Evolutionary conservation across 2,329 filamentous ascomycete species (phyloP).

Genomic region (Colletotrichum viniferum): DNA sequence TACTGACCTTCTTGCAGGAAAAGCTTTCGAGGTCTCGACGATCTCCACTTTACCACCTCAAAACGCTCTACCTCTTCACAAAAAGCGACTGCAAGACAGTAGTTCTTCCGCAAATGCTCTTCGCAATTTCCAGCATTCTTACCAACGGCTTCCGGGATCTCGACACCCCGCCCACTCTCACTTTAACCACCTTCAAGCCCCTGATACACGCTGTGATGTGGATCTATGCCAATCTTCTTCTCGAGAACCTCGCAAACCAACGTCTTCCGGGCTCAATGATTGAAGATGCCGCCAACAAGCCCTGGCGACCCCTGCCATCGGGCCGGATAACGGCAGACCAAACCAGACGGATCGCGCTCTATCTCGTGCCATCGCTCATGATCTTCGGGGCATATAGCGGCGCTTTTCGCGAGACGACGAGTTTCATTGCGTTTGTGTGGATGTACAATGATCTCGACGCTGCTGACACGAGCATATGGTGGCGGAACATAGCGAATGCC

Average conservation of each 20-base stretch:
- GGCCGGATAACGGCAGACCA: constrained; percentile 30
- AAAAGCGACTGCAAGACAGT: constrained; percentile 36
- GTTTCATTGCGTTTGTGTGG: constrained; percentile 36
- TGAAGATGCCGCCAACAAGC: constrained; percentile 46
- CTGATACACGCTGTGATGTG: background rate
- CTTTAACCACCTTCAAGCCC: background rate
- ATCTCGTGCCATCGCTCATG: constrained; percentile 23
- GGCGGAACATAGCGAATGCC: background rate
- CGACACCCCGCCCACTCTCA: background rate
- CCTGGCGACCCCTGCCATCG: constrained; percentile 34
- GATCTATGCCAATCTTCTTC: background rate
- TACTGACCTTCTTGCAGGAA: background rate
- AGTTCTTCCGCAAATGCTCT: constrained; percentile 32
- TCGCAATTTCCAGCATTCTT: constrained; percentile 21
- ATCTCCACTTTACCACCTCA: constrained; percentile 6
- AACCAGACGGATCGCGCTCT: constrained; percentile 27
- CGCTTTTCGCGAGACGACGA: constrained; percentile 28
- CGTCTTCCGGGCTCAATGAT: constrained; percentile 31
- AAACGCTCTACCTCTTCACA: constrained; percentile 31
- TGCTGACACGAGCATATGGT: constrained; percentile 31
- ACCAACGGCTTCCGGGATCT: background rate
- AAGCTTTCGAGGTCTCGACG: rapidly evolving
- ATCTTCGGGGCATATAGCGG: constrained; percentile 23
- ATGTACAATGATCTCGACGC: constrained; percentile 45
- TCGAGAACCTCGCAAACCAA: constrained; percentile 39